Conservation (phyloP, 1,139 yeast species). For the Cylindricascospora bacillispora region DNA sequence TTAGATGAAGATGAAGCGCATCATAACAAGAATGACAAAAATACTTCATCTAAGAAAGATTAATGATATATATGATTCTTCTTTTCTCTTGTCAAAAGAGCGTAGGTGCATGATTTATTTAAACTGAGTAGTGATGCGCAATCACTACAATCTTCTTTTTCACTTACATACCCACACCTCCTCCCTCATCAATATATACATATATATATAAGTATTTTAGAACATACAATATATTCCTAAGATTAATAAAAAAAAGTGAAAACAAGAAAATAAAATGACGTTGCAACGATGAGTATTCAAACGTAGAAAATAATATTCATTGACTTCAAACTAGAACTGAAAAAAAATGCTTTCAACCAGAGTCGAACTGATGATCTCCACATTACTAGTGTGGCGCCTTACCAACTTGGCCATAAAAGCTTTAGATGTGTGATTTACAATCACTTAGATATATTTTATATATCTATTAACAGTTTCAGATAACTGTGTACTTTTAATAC, state of each 20-base stretch:
- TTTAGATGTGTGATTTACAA: not conserved
- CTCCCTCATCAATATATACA: too few species aligned
- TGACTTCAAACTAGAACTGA: too few species aligned
- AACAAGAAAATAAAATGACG: not conserved
- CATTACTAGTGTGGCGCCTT: slow-evolving; percentile 18
- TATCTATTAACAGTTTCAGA: too few species aligned
- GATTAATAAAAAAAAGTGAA: not conserved
- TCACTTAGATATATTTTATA: too few species aligned
- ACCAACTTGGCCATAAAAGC: slow-evolving; percentile 20
- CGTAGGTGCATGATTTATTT: too few species aligned
- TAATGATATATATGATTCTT: too few species aligned
- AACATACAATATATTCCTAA: not conserved
- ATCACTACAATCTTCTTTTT: too few species aligned
- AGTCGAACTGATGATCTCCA: slow-evolving; percentile 16
- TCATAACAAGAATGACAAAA: slow-evolving; percentile 1
- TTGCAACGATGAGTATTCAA: not conserved
- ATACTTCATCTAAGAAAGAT: not conserved
- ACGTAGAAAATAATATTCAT: not conserved
- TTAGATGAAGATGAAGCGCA: slow-evolving; percentile 57
- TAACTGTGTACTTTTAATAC: too few species aligned
- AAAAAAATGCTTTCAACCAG: slow-evolving; percentile 12
- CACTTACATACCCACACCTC: too few species aligned
- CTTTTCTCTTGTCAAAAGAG: too few species aligned
- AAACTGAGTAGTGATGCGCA: too few species aligned
- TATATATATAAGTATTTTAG: too few species aligned